Conservation (phyloP, 306 rosid genomes). For the Psophocarpus tetragonolobus region DNA sequence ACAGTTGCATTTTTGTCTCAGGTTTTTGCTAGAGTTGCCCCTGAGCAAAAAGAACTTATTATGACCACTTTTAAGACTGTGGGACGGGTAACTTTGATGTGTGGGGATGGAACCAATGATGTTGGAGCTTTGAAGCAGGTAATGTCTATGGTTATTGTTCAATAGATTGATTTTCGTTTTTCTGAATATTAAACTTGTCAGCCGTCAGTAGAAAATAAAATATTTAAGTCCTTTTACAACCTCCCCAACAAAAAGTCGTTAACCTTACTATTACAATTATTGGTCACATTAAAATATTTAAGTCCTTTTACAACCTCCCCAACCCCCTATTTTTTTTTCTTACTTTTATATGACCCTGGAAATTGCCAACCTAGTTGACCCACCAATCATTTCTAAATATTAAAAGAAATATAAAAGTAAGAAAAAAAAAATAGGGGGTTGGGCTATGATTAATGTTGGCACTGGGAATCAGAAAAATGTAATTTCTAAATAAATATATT, state of each 20-base stretch:
- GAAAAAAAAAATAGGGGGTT: not conserved
- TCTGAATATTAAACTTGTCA: slow-evolving; percentile 31
- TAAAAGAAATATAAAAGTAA: not conserved
- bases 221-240: slow-evolving; percentile 3
- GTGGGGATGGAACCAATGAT: slow-evolving; percentile 99
- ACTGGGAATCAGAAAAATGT: not conserved
- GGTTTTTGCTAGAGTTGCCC: slow-evolving; percentile 99
- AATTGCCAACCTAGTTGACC: not conserved
- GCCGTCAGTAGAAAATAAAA: slow-evolving; percentile 7
- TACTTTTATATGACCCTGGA: not conserved
- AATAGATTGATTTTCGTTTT: not conserved
- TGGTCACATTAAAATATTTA: not conserved
- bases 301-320: slow-evolving; percentile 6
- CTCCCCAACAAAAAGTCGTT: not conserved
- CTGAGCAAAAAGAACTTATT: slow-evolving; percentile 97
- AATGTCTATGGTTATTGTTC: slow-evolving; percentile 25
- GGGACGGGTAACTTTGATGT: slow-evolving; percentile 93
- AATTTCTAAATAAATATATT: not conserved
- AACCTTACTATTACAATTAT: slow-evolving; percentile 10
- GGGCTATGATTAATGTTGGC: not conserved
- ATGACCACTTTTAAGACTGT: slow-evolving; percentile 94
- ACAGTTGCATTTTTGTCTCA: slow-evolving; percentile 39
- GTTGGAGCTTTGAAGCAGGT: slow-evolving; percentile 99
- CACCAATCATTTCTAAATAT: not conserved
- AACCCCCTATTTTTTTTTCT: too few relatives aligned